Base-by-base conservation (phyloP, 495 filamentous ascomycete species). In the Astrocystis sublimbata region DNA sequence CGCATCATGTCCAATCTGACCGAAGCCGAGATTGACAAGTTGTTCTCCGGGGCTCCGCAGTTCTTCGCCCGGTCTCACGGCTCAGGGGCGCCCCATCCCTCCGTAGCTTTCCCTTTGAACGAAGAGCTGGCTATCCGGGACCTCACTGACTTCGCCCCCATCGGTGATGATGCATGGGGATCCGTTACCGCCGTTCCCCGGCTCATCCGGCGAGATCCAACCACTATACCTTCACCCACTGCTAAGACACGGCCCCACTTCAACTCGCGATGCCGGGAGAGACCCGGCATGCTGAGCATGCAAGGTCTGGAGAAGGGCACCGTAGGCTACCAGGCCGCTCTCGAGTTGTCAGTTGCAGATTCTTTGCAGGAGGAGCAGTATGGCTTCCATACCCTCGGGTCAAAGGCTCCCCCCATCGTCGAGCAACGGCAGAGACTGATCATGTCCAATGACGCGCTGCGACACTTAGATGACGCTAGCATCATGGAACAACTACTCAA, bases 41-140 rank as follows among this genome's bases (percentile, higher is more conserved):
- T 92, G 36, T 88, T 92, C 69, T 90, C 88, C 30, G 89, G 88
- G n/a, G 89, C 89, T 13, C 89, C 89, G 38, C 89, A 90, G 68
- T 92, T 89, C 71, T 80, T 88, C 65, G 85, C 74, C 73, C 79
- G 75, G 67, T 85, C 77, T 72, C 82, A 76, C 66, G 79, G 75
- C 55, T 80, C 71, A 73, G 79, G 82, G 15, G 79, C 81, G 30
- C 81, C 81, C 57, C 84, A 86, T 65, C 88, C 88, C 35, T 83
- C 82, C 41, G 87, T 88, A 12, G 82, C 87, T 13, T 91, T 87
- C 60, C 89, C 89, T 0, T 89, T 86, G 82, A 85, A 91, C 74
- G 83, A 85, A 51, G 80, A 85, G 49, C 73, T 87, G 13, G 71
- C 79, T 8, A 84, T 89, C 59, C 78, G 85, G 62, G 83, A 89